These are phyloP conservation scores for Colletotrichum cuscutae DNA, from an alignment of 2,329 filamentous ascomycete genomes.

Conservation along the genomic window DNA sequence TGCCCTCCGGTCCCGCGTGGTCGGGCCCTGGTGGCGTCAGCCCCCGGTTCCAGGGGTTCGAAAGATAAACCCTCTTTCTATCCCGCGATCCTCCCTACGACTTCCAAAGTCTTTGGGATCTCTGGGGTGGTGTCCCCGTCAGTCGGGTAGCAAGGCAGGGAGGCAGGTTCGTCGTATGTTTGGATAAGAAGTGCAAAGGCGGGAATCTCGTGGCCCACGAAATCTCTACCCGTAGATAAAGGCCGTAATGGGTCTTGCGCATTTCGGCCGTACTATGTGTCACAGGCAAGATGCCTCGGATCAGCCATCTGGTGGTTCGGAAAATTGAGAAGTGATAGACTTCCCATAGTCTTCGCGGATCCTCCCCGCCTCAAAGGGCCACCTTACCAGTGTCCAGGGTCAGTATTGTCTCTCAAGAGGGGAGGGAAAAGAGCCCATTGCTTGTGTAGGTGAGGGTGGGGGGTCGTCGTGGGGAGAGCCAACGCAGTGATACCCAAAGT, in stretches of 20 bases:
- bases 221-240: slow-evolving; percentile 3
- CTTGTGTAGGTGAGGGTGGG: neutral
- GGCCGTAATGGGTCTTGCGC: slow-evolving; percentile 23
- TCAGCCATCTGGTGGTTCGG: neutral
- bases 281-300: neutral
- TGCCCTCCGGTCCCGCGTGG: slow-evolving; percentile 29
- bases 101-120: neutral
- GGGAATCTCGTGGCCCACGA: neutral
- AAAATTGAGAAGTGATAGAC: slow-evolving; percentile 15
- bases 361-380: neutral
- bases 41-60: neutral
- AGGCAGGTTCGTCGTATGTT: neutral
- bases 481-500: slow-evolving; percentile 3
- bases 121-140: neutral
- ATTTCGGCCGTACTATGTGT: slow-evolving; percentile 24
- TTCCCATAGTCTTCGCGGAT: neutral
- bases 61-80: slow-evolving; percentile 14
- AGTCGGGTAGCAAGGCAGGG: neutral
- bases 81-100: neutral
- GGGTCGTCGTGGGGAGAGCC: neutral
- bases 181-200: neutral
- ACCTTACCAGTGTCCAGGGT: neutral
- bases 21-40: slow-evolving; percentile 27
- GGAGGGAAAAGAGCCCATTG: neutral
- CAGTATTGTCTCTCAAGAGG: neutral